Conservation (phyloP, 2,329 filamentous ascomycete genomes). For the Plectosphaerella cucumerina region DNA sequence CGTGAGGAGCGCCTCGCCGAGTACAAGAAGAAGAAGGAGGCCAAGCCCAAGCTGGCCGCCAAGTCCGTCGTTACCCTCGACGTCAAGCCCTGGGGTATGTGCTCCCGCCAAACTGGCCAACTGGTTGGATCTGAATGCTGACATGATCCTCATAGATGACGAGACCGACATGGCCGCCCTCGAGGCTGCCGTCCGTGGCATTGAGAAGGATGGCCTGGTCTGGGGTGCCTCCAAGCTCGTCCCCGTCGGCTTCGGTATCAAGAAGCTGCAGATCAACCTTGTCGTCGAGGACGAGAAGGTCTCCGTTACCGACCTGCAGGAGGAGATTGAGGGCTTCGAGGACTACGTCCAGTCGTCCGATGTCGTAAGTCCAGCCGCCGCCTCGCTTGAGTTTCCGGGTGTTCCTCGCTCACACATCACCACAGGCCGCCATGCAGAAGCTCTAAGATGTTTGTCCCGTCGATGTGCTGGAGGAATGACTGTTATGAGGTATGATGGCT, state of each 20-base stretch:
- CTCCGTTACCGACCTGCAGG: constrained; percentile 80
- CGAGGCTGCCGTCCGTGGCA: constrained; percentile 73
- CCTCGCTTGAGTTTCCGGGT: not conserved
- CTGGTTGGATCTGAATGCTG: constrained; percentile 73
- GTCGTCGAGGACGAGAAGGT: constrained; percentile 98
- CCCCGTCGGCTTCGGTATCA: constrained; percentile 93
- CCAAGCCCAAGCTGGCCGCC: constrained; percentile 84
- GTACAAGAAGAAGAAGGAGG: constrained; percentile 96
- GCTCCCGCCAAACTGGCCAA: constrained; percentile 60
- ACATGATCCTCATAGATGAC: constrained; percentile 55
- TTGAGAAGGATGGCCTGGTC: constrained; percentile 89
- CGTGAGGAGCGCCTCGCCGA: constrained; percentile 88
- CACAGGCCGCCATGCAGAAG: constrained; percentile 24
- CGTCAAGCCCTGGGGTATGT: constrained; percentile 98
- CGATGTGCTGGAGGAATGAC: constrained; percentile 14
- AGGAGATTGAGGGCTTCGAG: constrained; percentile 77
- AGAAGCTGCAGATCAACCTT: constrained; percentile 98
- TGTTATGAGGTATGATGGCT: constrained; percentile 26
- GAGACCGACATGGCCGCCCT: constrained; percentile 88
- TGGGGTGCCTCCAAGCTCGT: constrained; percentile 93
- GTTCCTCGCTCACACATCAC: constrained; percentile 12
- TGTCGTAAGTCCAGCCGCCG: constrained; percentile 54
- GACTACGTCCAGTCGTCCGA: constrained; percentile 96
- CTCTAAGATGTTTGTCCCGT: constrained; percentile 11
- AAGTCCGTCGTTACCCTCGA: constrained; percentile 96